These are phyloP conservation scores for Pleurotus cornucopiae DNA, from an alignment of 768 basidiomycete species.

Conservation along the genomic window DNA sequence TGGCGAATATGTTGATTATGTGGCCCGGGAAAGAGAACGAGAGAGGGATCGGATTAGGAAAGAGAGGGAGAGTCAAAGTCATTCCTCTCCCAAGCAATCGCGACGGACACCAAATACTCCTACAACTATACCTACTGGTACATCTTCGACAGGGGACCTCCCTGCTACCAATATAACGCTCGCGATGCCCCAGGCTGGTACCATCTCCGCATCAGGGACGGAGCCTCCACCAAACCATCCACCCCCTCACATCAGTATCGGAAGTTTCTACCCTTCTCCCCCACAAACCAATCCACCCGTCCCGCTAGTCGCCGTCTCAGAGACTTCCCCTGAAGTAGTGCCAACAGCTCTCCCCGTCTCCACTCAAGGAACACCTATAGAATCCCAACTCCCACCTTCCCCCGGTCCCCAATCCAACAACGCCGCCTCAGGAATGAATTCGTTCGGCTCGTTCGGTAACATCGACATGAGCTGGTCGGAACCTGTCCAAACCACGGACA, in stretches of 20 bases:
- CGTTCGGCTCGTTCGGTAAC: conserved; percentile 41
- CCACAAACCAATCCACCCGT: conserved; percentile 41
- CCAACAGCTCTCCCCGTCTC: conserved; percentile 4
- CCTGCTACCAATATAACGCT: conserved; percentile 13
- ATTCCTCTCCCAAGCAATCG: conserved; percentile 20
- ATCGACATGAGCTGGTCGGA: conserved; percentile 38
- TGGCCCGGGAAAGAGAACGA: conserved; percentile 71
- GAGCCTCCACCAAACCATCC: not conserved
- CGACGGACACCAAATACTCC: conserved; percentile 27
- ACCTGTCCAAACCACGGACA: conserved; percentile 43
- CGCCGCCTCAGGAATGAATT: not conserved
- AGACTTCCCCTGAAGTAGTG: conserved; percentile 21
- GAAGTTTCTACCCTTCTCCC: conserved; percentile 56
- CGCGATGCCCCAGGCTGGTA: not conserved
- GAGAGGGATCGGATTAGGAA: conserved; percentile 71
- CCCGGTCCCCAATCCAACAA: conserved; percentile 16
- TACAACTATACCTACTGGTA: conserved; percentile 23
- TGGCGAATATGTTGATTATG: conserved; percentile 67
- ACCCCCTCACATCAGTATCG: conserved; percentile 14
- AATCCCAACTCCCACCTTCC: conserved; percentile 10
- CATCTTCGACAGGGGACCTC: conserved; percentile 10
- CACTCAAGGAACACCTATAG: conserved; percentile 1
- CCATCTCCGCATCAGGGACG: not conserved
- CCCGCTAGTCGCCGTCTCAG: conserved; percentile 15
- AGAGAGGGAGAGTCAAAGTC: conserved; percentile 53